These are phyloP conservation scores for Leccinum pellstonianum DNA, from an alignment of 768 basidiomycete genomes.

Conservation along the genomic window DNA sequence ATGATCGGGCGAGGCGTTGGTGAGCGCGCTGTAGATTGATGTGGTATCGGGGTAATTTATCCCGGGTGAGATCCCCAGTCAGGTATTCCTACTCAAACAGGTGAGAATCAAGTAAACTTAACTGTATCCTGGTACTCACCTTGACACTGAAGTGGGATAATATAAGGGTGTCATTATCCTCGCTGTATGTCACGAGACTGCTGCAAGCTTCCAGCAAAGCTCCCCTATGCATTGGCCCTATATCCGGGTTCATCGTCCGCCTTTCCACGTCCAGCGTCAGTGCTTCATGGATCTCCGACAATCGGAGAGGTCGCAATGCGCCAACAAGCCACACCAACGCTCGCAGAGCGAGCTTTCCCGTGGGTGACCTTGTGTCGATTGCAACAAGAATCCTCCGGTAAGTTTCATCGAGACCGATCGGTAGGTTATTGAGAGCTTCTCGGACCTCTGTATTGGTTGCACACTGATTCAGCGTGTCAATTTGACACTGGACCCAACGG, in stretches of 20 bases:
- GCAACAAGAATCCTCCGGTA: conserved; percentile 20
- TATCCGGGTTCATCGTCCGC: conserved; percentile 4
- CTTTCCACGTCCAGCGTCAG: conserved; percentile 10
- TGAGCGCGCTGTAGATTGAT: conserved; percentile 6
- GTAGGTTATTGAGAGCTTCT: conserved; percentile 15
- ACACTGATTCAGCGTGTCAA: conserved; percentile 15
- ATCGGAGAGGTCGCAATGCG: conserved; percentile 15
- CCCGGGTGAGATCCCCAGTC: neutral
- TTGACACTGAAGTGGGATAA: conserved; percentile 28
- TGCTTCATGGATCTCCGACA: conserved; percentile 13
- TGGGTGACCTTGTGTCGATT: conserved; percentile 4
- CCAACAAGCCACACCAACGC: conserved; percentile 19
- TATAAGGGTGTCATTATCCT: conserved; percentile 8
- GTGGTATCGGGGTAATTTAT: conserved; percentile 3
- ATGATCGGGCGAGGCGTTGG: conserved; percentile 5
- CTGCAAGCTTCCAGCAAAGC: conserved; percentile 16
- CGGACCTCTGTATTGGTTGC: conserved; percentile 8
- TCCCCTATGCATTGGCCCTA: conserved; percentile 5
- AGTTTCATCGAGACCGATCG: conserved; percentile 20
- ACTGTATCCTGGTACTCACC: neutral
- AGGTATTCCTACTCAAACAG: conserved; percentile 14
- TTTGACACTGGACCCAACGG: conserved; percentile 25
- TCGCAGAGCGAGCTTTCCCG: conserved; percentile 8
- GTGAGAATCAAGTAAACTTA: neutral
- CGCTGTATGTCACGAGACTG: conserved; percentile 16